A percentile compares a stretch with the other conserved stretches of the same genome.
phyloP scores from a whole-genome alignment of 495 filamentous ascomycete genomes.

The Tuber indicum region DNA sequence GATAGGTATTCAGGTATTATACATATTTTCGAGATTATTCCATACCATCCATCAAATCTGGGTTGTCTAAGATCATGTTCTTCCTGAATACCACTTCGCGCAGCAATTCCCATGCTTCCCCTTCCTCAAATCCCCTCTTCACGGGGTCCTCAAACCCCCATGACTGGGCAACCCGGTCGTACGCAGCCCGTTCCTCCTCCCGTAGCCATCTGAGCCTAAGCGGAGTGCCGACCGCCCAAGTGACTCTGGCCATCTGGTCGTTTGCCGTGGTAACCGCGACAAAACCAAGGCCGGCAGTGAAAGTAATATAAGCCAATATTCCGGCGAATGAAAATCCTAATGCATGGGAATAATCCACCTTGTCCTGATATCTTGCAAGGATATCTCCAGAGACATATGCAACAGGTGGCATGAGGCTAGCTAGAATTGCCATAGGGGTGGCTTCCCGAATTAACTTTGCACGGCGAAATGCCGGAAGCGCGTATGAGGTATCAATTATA shows the following conservation, averaged over 20 bases:
- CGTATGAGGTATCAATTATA: constrained; percentile 73
- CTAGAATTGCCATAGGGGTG: no score
- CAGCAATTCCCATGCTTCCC: constrained; percentile 77
- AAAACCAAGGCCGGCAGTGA: no score
- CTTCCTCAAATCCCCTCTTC: constrained; percentile 81
- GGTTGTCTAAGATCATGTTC: constrained; percentile 82
- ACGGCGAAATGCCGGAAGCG: no score
- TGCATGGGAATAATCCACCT: no score
- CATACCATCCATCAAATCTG: constrained; percentile 83
- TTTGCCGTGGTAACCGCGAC: no score
- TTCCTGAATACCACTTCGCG: constrained; percentile 70
- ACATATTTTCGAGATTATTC: no score
- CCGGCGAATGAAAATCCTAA: constrained; percentile 75
- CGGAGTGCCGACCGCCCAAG: constrained; percentile 74
- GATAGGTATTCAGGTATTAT: constrained; percentile 5
- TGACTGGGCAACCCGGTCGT: constrained; percentile 74
- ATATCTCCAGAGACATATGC: constrained; percentile 61
- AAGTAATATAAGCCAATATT: constrained; percentile 70
- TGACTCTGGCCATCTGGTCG: constrained; percentile 89
- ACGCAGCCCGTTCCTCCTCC: constrained; percentile 84
- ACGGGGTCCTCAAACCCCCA: constrained; percentile 84
- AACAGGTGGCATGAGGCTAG: no score
- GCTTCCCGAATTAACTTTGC: no score
- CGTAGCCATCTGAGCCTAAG: constrained; percentile 78
- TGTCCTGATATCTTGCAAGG: constrained; percentile 56